A percentile compares a stretch with the other conserved stretches of the same genome.
Conservation (phyloP, 2,329 filamentous ascomycete genomes). For the Alternaria longipes region DNA sequence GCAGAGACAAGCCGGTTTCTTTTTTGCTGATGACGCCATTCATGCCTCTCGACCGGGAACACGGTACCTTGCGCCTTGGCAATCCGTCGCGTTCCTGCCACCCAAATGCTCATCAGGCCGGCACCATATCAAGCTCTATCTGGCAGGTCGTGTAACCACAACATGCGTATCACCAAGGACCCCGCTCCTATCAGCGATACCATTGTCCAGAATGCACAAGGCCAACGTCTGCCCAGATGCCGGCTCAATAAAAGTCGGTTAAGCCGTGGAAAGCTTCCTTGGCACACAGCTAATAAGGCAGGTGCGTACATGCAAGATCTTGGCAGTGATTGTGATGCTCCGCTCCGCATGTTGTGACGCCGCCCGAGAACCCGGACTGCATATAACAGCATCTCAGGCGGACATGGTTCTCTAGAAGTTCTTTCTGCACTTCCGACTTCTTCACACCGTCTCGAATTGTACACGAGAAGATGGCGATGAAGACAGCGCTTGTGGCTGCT, state of each 20-base stretch:
- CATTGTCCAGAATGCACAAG: slow-evolving; percentile 24
- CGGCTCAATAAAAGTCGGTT: slow-evolving; percentile 28
- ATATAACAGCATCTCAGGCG: slow-evolving; percentile 29
- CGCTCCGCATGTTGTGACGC: slow-evolving; percentile 20
- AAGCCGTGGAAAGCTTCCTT: slow-evolving; percentile 37
- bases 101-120: slow-evolving; percentile 7
- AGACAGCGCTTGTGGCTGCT: slow-evolving; percentile 33
- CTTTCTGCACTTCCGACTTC: slow-evolving; percentile 15
- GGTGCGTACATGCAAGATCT: slow-evolving; percentile 22
- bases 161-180: slow-evolving; percentile 19
- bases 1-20: neutral
- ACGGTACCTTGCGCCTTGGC: slow-evolving; percentile 7
- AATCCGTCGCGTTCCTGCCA: slow-evolving; percentile 19
- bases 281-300: slow-evolving; percentile 30
- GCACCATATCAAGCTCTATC: slow-evolving; percentile 21
- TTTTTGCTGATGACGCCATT: neutral
- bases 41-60: neutral
- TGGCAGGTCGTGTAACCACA: slow-evolving; percentile 32
- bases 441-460: neutral
- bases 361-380: slow-evolving; percentile 17
- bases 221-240: slow-evolving; percentile 20
- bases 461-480: slow-evolving; percentile 39
- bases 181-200: slow-evolving; percentile 29
- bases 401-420: slow-evolving; percentile 2
- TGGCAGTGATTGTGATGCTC: slow-evolving; percentile 27